These are phyloP conservation scores for Pseudocercospora vitis DNA, from an alignment of 2,329 filamentous ascomycete species.

Conservation along the genomic window DNA sequence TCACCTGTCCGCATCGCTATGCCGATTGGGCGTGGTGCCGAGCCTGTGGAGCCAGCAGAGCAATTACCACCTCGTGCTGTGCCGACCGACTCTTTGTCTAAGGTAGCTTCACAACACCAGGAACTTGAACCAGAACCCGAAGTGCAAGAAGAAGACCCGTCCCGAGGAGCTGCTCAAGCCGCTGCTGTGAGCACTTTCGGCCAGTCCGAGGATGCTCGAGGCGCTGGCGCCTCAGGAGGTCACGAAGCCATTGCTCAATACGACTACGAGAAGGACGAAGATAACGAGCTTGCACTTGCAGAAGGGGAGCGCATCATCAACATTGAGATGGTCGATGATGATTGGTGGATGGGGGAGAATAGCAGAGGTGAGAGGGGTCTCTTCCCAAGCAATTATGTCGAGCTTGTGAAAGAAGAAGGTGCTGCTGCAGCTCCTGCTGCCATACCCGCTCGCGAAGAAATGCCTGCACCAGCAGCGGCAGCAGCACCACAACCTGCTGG, in stretches of 20 bases:
- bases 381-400: slow-evolving; percentile 97
- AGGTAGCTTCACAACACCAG: slow-evolving; percentile 63
- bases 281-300: slow-evolving; percentile 88
- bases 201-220: slow-evolving; percentile 42
- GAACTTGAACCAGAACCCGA: slow-evolving; percentile 66
- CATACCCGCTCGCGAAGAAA: slow-evolving; percentile 39
- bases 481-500: slow-evolving; percentile 40
- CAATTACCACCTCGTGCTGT: slow-evolving; percentile 55
- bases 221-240: slow-evolving; percentile 51
- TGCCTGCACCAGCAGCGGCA: slow-evolving; percentile 29
- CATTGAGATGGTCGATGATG: slow-evolving; percentile 95
- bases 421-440: slow-evolving; percentile 44
- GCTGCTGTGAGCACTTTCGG: slow-evolving; percentile 49
- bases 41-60: slow-evolving; percentile 53
- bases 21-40: slow-evolving; percentile 69
- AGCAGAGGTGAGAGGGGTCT: slow-evolving; percentile 77
- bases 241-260: slow-evolving; percentile 80
- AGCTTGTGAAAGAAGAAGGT: slow-evolving; percentile 62
- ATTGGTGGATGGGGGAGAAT: slow-evolving; percentile 99
- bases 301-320: slow-evolving; percentile 87
- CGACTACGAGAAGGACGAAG: slow-evolving; percentile 96
- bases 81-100: slow-evolving; percentile 63
- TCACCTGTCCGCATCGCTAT: slow-evolving; percentile 85
- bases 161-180: slow-evolving; percentile 55
- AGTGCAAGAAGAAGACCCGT: slow-evolving; percentile 54